Base-by-base conservation (phyloP, 768 basidiomycete genomes). In the Gelatoporia subvermispora region DNA sequence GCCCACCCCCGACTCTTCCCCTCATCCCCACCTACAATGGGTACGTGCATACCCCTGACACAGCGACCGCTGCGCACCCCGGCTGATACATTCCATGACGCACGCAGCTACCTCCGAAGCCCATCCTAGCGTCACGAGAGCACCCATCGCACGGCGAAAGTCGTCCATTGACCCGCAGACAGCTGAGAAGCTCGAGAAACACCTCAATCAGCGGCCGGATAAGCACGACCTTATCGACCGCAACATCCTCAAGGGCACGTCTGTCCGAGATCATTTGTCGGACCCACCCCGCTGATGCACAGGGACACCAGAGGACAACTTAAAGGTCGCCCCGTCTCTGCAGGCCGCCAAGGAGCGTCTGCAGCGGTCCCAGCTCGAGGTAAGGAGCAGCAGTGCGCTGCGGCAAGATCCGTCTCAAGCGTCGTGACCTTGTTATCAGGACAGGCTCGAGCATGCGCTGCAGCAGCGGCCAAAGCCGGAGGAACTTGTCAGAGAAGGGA, bases 211-310 rank as follows among this genome's bases (percentile, higher is more conserved):
- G 17, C 70, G 85, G 35, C 81, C 84, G 17, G 74, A 78, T n/a
- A 77, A 79, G 62, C 62, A 73, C 35, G 77, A 83, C 38, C 71
- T 88, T 38, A 72, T 85, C 51, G 79, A 82, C 28, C 76, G 81
- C 53, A 84, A 84, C 61, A 85, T 87, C 52, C 73, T 88, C 50
- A 85, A 86, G 65, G 81, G 82, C 76, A 43, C 49, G 66, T 57
- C 28, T 24, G 17, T 40, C 21, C 8, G 35, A 22, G 25, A 16
- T 13, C 5, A 31, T 13, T 31, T 21, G 21, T 15, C 31, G 24
- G n/a, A 22, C 20, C 16, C 18, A 23, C 39, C n/a, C 5, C 16
- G 8, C 34, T 18, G 11, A 43, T 17, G 36, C 36, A 3, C 50
- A 15, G 17, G 11, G 11, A 8, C 28, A 37, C 1, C 54, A 88